phyloP scores from a whole-genome alignment of 1,284 basidiomycete genomes.

The Phlebopus sp. region DNA sequence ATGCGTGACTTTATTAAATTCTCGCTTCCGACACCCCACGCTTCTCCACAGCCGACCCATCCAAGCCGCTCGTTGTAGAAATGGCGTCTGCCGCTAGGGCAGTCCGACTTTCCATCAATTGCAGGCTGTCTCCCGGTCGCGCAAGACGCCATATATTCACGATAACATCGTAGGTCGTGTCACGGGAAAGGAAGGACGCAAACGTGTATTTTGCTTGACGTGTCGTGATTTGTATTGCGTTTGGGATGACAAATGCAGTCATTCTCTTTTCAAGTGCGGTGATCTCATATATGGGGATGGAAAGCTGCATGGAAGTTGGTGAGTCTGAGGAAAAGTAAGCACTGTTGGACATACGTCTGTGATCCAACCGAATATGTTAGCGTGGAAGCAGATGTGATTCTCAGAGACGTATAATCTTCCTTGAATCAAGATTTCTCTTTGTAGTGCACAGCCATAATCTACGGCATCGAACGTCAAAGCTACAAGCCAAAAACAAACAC shows the following conservation, averaged over 20 bases:
- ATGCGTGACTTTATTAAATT: conserved; percentile 53
- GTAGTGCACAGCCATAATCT: conserved; percentile 98
- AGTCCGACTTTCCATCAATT: conserved; percentile 16
- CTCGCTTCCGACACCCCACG: conserved; percentile 5
- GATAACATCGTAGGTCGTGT: conserved; percentile 95
- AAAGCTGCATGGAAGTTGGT: conserved; percentile 55
- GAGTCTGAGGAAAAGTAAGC: conserved; percentile 5
- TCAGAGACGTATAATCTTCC: conserved; percentile 96
- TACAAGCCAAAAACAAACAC: conserved; percentile 5
- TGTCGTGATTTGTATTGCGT: conserved; percentile 91
- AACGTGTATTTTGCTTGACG: conserved; percentile 86
- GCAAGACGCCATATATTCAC: conserved; percentile 94
- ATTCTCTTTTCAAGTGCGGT: conserved; percentile 93
- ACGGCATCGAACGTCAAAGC: conserved; percentile 8
- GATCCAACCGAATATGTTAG: conserved; percentile 99
- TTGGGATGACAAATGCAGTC: conserved; percentile 98
- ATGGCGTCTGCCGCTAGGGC: conserved; percentile 21
- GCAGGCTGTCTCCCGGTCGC: conserved; percentile 67
- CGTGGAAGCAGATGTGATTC: conserved; percentile 97
- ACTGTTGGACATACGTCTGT: conserved; percentile 71
- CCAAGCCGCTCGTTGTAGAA: conserved; percentile 22
- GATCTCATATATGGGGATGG: conserved; percentile 90
- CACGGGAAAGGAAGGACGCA: conserved; percentile 93
- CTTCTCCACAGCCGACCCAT: conserved; percentile 13
- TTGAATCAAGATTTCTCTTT: conserved; percentile 95